Base-by-base conservation (phyloP, 495 filamentous ascomycete species). In the Parmelia sp. region DNA sequence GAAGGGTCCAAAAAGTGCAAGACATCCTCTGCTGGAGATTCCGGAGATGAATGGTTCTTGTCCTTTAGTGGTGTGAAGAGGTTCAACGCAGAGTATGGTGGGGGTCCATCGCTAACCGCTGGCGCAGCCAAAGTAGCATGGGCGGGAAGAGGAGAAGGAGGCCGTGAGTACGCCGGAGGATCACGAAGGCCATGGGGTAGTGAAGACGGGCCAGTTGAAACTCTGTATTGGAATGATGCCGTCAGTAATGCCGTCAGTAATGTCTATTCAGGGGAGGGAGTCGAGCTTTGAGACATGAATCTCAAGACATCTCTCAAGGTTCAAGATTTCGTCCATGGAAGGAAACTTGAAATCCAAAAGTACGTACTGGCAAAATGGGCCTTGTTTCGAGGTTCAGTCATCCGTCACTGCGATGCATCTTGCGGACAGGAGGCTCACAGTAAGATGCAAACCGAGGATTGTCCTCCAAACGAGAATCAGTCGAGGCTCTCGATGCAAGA, bases 371-470 rank as follows among this genome's bases (percentile, higher is more conserved):
- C 83, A 85, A 69, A 80, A 85, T 1, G 82, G 83, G 71, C 76
- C 75, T 77, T 23, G 35, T 37, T 47, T 29, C 37, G 14, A 40
- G 39, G 40, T 55, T 71, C 21, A 56, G 62, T 17, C 14, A 33
- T n/a, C 21, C 35, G 37, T 49, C 23, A 37, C n/a, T 64, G 12
- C 19, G 10, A 25, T 9, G 12, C 25, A 12, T 36, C 31, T 23
- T 25, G 36, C 27, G 37, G 45, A 49, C 15, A 27, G 37, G 40
- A 39, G 27, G 29, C 57, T 76, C 78, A 72, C 89, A 92, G 74
- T 92, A 91, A 27, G 75, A 77, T 40, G 78, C 78, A 74, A 91
- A 91, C 25, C 89, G 84, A 25, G 76, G 76, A 70, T 92, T 92
- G 53, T 77, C 76, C 83, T 87, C 37, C 42, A n/a, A 6, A 25